These are phyloP conservation scores for Sicyos baderoa DNA, from an alignment of 306 rosid genomes.

Conservation along the genomic window DNA sequence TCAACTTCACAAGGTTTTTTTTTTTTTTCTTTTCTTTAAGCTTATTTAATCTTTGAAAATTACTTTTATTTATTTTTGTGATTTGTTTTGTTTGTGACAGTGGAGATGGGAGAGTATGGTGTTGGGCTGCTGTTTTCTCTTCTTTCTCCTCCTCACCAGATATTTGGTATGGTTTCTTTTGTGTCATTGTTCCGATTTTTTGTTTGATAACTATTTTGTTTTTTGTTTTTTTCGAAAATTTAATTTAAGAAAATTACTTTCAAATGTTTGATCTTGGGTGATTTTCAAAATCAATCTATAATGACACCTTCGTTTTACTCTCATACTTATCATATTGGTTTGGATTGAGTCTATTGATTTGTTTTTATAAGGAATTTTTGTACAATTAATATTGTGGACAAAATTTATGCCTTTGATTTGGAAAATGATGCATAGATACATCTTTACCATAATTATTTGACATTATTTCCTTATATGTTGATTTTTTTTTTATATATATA, in stretches of 20 bases:
- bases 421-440: too few relatives aligned
- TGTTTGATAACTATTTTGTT: neutral
- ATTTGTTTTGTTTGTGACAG: conserved; percentile 20
- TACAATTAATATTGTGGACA: neutral
- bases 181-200: too few relatives aligned
- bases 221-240: too few relatives aligned
- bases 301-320: neutral
- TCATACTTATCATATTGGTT: neutral
- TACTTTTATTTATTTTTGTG: neutral
- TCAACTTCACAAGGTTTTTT: conserved; percentile 25
- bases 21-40: neutral
- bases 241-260: too few relatives aligned
- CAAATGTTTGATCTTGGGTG: too few relatives aligned
- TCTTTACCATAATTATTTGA: neutral
- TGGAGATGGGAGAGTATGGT: conserved; percentile 52
- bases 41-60: too few relatives aligned
- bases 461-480: neutral
- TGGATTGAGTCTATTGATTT: neutral
- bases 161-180: conserved; percentile 24
- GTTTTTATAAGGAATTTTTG: neutral
- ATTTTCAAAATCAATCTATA: too few relatives aligned
- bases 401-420: neutral
- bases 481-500: too few relatives aligned
- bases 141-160: conserved; percentile 34
- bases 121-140: conserved; percentile 37